These are phyloP conservation scores for Trichosporon sp. DNA, from an alignment of 1,284 basidiomycete species.

Conservation along the genomic window DNA sequence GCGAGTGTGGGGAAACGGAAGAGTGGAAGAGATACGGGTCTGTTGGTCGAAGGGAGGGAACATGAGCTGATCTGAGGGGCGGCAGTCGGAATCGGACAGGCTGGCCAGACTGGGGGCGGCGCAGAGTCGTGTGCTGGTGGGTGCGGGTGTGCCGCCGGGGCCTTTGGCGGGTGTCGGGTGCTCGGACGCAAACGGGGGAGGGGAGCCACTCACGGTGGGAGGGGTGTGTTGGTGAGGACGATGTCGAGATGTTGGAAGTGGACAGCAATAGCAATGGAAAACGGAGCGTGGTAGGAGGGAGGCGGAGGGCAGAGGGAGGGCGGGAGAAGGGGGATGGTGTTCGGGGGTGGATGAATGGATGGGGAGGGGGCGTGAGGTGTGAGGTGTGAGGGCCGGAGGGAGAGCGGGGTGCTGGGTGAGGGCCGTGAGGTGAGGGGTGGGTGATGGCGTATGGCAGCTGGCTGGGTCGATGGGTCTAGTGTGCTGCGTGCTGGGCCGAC, in stretches of 20 bases:
- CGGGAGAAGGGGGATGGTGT: not conserved
- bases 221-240: not conserved
- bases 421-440: not conserved
- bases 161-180: not conserved
- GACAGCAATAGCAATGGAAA: not conserved
- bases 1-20: not conserved
- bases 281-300: not conserved
- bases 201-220: not conserved
- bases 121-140: not conserved
- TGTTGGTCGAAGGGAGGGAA: not conserved
- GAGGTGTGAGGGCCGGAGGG: not conserved
- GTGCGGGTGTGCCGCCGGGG: slow-evolving; percentile 1
- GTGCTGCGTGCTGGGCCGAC: no score
- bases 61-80: not conserved
- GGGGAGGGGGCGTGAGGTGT: not conserved
- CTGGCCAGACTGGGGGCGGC: not conserved
- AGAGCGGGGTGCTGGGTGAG: not conserved
- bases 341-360: slow-evolving; percentile 1
- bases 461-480: no score
- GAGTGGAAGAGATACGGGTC: slow-evolving; percentile 1
- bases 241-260: not conserved
- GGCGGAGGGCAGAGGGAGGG: not conserved
- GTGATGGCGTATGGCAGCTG: not conserved
- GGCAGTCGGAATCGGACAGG: not conserved
- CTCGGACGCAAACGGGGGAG: not conserved